These are phyloP conservation scores for Nymphaea colorata DNA, from an alignment of 164 flowering plant genomes.

Conservation along the genomic window DNA sequence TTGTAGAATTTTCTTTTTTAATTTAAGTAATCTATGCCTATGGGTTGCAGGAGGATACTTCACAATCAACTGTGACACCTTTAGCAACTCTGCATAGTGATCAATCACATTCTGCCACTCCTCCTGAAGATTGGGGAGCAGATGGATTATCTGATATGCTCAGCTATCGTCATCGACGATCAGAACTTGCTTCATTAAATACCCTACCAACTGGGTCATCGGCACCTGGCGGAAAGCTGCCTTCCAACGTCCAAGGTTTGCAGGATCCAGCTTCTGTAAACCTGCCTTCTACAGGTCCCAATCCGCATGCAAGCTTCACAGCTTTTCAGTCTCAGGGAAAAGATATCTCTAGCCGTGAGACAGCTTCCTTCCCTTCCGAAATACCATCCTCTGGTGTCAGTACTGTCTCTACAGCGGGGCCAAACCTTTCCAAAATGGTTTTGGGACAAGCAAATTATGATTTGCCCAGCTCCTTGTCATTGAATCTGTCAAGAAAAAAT, in stretches of 20 bases:
- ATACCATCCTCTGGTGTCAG: slow-evolving; percentile 14
- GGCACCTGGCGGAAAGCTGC: slow-evolving; percentile 27
- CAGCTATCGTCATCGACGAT: slow-evolving; percentile 20
- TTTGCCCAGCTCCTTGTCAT: slow-evolving; percentile 29
- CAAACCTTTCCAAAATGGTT: slow-evolving; percentile 22
- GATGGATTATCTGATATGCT: slow-evolving; percentile 56
- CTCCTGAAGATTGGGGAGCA: slow-evolving; percentile 99
- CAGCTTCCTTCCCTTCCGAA: slow-evolving; percentile 31
- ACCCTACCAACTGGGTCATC: background rate
- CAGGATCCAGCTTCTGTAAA: slow-evolving; percentile 39
- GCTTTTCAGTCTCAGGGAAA: slow-evolving; percentile 29
- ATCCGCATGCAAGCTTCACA: slow-evolving; percentile 22
- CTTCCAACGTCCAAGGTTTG: slow-evolving; percentile 38
- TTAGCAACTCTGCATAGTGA: slow-evolving; percentile 36
- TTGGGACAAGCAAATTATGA: slow-evolving; percentile 36
- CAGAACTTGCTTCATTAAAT: background rate
- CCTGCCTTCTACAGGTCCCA: slow-evolving; percentile 27
- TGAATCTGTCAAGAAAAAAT: slow-evolving; percentile 44
- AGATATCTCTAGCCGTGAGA: slow-evolving; percentile 42
- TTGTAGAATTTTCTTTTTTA: no score
- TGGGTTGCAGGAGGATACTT: slow-evolving; percentile 53
- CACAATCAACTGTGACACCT: slow-evolving; percentile 35
- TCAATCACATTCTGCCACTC: slow-evolving; percentile 49
- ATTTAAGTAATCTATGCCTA: background rate
- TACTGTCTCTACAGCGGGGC: slow-evolving; percentile 14